These are phyloP conservation scores for Cardamine chenopodiifolia DNA, from an alignment of 345 rosid species.

Conservation along the genomic window DNA sequence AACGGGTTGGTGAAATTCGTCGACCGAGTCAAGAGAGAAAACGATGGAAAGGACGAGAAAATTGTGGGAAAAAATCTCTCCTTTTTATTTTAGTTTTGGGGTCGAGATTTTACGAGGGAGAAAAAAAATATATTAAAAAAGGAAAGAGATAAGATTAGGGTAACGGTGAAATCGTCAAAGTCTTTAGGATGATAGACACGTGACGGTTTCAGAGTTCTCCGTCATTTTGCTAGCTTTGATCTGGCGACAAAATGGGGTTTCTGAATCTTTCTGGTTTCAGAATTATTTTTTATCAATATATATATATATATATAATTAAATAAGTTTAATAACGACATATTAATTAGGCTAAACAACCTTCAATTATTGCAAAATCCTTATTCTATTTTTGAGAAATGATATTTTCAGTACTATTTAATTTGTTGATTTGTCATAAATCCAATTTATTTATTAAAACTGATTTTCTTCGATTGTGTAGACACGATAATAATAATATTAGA, in stretches of 20 bases:
- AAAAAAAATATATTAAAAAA: neutral
- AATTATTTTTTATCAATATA: too few species aligned
- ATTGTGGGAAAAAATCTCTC: slow-evolving; percentile 16
- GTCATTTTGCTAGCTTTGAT: slow-evolving; percentile 42
- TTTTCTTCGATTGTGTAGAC: too few species aligned
- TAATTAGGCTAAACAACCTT: neutral
- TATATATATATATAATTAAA: too few species aligned
- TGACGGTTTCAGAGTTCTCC: slow-evolving; percentile 29
- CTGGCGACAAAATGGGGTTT: slow-evolving; percentile 32
- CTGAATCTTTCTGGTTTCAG: neutral
- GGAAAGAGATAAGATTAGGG: slow-evolving; percentile 38
- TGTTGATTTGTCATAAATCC: neutral
- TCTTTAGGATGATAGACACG: slow-evolving; percentile 41
- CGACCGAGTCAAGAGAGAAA: slow-evolving; percentile 50
- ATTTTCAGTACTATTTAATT: too few species aligned
- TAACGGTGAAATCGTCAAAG: slow-evolving; percentile 43
- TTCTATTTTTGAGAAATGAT: neutral
- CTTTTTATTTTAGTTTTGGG: slow-evolving; percentile 12
- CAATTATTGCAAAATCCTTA: neutral
- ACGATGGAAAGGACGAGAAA: slow-evolving; percentile 40
- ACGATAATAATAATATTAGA: neutral
- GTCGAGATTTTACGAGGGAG: slow-evolving; percentile 38
- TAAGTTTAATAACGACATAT: neutral
- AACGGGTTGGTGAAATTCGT: slow-evolving; percentile 38
- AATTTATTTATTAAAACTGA: neutral